Evolutionary conservation across 2,329 filamentous ascomycete genomes (phyloP).

Genomic region (Penicillium vulpinum): DNA sequence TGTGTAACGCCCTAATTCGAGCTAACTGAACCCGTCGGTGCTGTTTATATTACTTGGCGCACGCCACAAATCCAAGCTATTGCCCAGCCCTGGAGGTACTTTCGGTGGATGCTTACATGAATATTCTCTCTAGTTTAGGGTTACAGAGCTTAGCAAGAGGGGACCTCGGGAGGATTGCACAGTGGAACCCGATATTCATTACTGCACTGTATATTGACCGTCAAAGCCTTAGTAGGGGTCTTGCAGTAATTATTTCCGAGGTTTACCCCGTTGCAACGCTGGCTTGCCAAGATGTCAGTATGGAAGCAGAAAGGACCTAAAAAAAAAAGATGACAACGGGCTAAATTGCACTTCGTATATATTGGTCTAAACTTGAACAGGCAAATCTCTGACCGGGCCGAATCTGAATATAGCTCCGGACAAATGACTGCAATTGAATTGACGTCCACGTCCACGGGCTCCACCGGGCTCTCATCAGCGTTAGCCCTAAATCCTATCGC

Average conservation of each 20-base stretch:
- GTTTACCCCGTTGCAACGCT: background rate
- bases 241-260: background rate
- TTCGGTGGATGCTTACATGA: conserved; percentile 1
- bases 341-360: background rate
- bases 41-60: conserved; percentile 2
- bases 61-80: background rate
- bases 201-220: background rate
- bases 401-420: conserved; percentile 12
- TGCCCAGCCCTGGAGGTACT: background rate
- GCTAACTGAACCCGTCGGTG: background rate
- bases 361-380: conserved; percentile 8
- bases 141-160: background rate
- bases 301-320: background rate
- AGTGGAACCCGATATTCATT: conserved; percentile 1
- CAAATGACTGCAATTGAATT: background rate
- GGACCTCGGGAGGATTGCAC: background rate
- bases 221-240: background rate
- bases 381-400: conserved; percentile 15
- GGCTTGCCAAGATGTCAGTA: background rate
- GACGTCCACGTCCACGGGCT: background rate
- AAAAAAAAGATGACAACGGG: background rate
- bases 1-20: background rate
- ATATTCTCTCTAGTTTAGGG: too few relatives aligned
- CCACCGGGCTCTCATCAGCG: conserved; percentile 1
- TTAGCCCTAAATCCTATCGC: background rate